Base-by-base conservation (phyloP, 768 basidiomycete species). In the Boletus fagicola region DNA sequence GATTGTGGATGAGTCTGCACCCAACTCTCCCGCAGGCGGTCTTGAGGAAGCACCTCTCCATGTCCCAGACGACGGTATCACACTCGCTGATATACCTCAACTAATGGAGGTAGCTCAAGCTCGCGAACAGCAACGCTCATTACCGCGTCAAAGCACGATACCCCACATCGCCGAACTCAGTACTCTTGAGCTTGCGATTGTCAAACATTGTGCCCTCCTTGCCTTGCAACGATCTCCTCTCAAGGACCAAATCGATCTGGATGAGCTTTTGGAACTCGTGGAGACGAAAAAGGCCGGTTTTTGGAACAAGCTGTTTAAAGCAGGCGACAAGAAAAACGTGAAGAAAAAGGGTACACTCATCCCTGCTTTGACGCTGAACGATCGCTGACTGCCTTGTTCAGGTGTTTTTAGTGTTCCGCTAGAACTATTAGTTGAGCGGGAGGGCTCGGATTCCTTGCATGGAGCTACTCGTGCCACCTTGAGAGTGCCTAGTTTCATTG, bases 261-360 rank as follows among this genome's bases (percentile, higher is more conserved):
- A 98, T 59, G 97, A 99, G 69, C 79, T 98, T 52, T 72, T 98
- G 62, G 96, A 98, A 74, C 78, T 97, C 71, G 84, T 99, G 30
- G 95, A 98, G 71, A 79, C 79, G 22, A 92, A 96, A 80, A 98
- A 96, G 79, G 87, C 84, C 58, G 90, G 89, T 20, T 97, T 97
- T 75, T 99, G 94, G 94, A 90, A 91, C 61, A 93, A 94, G 73
- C 73, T 98, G 18, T 98, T 99, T 78, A 98, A 97, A 72, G 84
- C 82, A 18, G 83, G 82, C 35, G 87, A 94, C 61, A 93, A 96
- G 83, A 95, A 95, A 76, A 88, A 88, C 55, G 84, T 88, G 71
- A 87, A 90, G 84, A 91, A 90, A 76, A 91, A 92, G 73, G 89
- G 90, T 86, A 57, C 24, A 77, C 74, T n/a, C 18, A n/a, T 49